These are phyloP conservation scores for Arabidopsis lyrata DNA, from an alignment of 441 rosid species.

Conservation along the genomic window DNA sequence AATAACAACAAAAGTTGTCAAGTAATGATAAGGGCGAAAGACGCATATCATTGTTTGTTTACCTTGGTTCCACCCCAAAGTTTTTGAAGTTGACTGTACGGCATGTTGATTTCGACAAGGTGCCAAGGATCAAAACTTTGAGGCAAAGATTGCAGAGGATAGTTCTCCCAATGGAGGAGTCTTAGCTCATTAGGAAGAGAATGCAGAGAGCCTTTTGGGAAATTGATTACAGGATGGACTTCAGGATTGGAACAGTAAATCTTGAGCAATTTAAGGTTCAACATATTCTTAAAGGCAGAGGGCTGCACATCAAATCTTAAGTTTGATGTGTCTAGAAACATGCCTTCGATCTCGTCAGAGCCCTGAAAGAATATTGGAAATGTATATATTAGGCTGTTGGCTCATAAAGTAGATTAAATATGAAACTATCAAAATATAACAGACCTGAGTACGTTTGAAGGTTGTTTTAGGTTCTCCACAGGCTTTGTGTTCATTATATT, in stretches of 20 bases:
- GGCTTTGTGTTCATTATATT: background rate
- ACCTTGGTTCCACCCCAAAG: slow-evolving; percentile 45
- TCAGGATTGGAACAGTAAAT: background rate
- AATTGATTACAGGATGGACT: background rate
- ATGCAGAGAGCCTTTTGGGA: background rate
- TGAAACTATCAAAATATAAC: background rate
- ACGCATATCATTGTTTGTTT: background rate
- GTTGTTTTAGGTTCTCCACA: background rate
- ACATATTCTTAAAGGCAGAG: slow-evolving; percentile 30
- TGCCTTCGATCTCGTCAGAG: slow-evolving; percentile 25
- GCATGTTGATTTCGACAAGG: slow-evolving; percentile 44
- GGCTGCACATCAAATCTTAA: background rate
- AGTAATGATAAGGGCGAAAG: background rate
- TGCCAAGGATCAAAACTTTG: slow-evolving; percentile 9
- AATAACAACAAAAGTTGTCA: background rate
- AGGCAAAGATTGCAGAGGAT: slow-evolving; percentile 40
- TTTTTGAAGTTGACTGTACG: slow-evolving; percentile 32
- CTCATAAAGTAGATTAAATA: background rate
- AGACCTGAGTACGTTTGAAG: background rate
- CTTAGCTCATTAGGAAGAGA: slow-evolving; percentile 39
- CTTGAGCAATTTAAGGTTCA: slow-evolving; percentile 35
- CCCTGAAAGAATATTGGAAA: slow-evolving; percentile 29
- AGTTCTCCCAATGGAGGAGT: slow-evolving; percentile 43
- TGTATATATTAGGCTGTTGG: background rate
- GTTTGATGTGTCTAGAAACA: slow-evolving; percentile 16